Base-by-base conservation (phyloP, 1,284 basidiomycete species). In the Gymnopus androsaceus region DNA sequence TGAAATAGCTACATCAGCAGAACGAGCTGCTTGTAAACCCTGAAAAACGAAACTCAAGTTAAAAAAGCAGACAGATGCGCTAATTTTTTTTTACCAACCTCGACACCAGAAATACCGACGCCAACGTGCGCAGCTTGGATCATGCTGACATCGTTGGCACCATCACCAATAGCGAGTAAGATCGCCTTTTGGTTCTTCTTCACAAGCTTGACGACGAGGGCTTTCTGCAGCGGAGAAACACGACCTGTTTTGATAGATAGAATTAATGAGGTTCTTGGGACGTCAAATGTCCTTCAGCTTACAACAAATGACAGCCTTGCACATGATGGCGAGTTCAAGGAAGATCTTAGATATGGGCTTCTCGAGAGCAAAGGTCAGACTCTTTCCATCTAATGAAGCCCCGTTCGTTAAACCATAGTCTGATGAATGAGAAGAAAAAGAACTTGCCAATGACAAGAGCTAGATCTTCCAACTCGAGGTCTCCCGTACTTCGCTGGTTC, bases 271-370 rank as follows among this genome's bases (percentile, higher is more conserved):
- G 31, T 19, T 15, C 25, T 37, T 42, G 28, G 33, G 14, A n/a
- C 25, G 14, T 28, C 15, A 45, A 17, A n/a, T 31, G 23, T n/a
- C 8, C 12, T 17, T 17, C 6, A 45, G 77, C 87, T 65, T 67
- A 94, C 96, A 99, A 73, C 96, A 98, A 41, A 98, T 88, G 40
- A 99, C 96, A 17, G 96, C 95, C 69, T 98, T 98, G 80, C 97
- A 99, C 87, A 98, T 87, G 64, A 98, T 85, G 0, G 96, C 96
- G n/a, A 99, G 78, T 69, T 98, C 95, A 51, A 99, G 77, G 75
- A 99, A 98, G 2, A 82, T 79, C 66, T 92, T 91, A 11, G 92
- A 89, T 4, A 97, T 77, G 31, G 94, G 90, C 73, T 98, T 98
- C 66, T 98, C 94, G 45, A 99, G 78, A 0, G 96, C 97, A 69